Evolutionary conservation across 1,139 yeast species (phyloP), one percentile per base, ranked within the genome.

Genomic region (Zygoascus sp.): DNA sequence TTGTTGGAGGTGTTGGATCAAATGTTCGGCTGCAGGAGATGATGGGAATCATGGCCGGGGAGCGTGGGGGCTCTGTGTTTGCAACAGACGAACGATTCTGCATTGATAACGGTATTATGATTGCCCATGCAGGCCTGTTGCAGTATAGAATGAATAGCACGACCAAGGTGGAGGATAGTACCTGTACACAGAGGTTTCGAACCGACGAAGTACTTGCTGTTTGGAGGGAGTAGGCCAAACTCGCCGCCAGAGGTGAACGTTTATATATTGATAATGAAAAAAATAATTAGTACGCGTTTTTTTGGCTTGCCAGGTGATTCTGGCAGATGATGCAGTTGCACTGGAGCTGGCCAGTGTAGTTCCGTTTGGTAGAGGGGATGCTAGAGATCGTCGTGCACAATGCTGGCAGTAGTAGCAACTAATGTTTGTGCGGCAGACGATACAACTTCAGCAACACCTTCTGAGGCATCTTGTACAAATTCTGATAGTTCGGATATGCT

Each of bases 1-100:
- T 92, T 48, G 99, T 92, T 2, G 98, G 98, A 7, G 99, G 98
- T 16, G 99, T 92, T 13, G 99, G 99, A 0, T 88, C 96, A 56
- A 92, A 92, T 61, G 83, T 81, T 56, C 68, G 98, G 51, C 68
- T 92, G 50, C 99, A 92, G 63, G 83, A 87, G 58, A 94, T 94
- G 98, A 92, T 92, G 99, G 86, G 77, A 27, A 69, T 77, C 40
- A 94, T 92, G 99, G 95, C 94, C 13, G 66, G 76, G 37, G 97
- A 89, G 59, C 73, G 99, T 52, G 81, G 84, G 53, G 98, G 97
- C 0, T 76, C 78, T 28, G 83, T 92, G 3, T 87, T 74, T 63
- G 97, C 99, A 11, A 94, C 98, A 0, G 99, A 92, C 65, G 97
- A 92, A 62, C 70, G 98, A 52, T 92, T 92, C 63, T 92, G 97